Conservation (phyloP, 108 stramenopile species). For the Nitzschia sp. region DNA sequence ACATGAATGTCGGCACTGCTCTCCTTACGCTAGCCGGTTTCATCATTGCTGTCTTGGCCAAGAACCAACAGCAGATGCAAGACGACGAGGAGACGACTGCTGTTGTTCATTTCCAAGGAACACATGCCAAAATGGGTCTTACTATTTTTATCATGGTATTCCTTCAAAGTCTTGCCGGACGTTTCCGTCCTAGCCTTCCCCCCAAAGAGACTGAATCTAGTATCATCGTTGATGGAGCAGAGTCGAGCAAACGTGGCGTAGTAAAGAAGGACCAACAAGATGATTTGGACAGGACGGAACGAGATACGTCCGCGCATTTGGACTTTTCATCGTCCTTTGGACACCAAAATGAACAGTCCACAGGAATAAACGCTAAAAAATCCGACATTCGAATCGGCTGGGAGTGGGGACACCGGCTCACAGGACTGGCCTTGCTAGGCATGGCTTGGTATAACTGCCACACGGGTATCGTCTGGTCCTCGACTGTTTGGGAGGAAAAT, state of each 20-base stretch:
- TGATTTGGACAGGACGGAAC: slow-evolving; percentile 2
- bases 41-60: slow-evolving; percentile 33
- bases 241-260: neutral
- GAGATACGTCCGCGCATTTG: neutral
- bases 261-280: neutral
- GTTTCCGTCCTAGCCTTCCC: slow-evolving; percentile 31
- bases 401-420: slow-evolving; percentile 30
- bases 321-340: neutral
- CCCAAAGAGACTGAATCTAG: neutral
- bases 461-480: slow-evolving; percentile 19
- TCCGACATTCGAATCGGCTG: slow-evolving; percentile 14
- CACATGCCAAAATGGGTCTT: slow-evolving; percentile 33
- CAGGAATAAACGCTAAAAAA: slow-evolving; percentile 2
- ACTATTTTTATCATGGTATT: slow-evolving; percentile 31
- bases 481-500: slow-evolving; percentile 13
- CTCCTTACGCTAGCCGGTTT: slow-evolving; percentile 36
- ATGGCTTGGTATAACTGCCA: slow-evolving; percentile 35
- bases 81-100: neutral
- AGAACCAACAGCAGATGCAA: neutral
- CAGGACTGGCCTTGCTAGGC: slow-evolving; percentile 26
- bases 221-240: neutral
- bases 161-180: slow-evolving; percentile 34
- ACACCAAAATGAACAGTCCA: neutral
- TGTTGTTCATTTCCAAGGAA: slow-evolving; percentile 28
- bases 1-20: slow-evolving; percentile 23